These are phyloP conservation scores for Eleusine indica DNA, from an alignment of 176 grass and related monocot genomes.

Conservation along the genomic window DNA sequence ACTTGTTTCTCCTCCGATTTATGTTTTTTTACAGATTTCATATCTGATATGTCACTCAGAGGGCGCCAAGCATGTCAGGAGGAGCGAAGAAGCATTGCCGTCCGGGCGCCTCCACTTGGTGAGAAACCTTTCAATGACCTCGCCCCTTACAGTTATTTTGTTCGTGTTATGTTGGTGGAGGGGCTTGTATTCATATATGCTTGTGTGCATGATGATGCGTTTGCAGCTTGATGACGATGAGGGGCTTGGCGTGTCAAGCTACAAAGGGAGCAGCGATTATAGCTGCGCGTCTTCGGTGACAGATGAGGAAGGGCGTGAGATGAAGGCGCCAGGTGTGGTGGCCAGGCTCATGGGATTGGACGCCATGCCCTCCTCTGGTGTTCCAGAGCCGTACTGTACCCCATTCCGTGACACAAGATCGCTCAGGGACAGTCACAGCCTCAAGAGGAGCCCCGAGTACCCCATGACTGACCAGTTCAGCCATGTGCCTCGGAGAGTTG, in stretches of 20 bases:
- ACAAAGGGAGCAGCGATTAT: conserved; percentile 73
- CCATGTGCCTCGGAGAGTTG: conserved; percentile 42
- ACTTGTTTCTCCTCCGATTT: not conserved
- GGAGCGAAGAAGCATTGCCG: conserved; percentile 57
- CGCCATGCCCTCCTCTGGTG: conserved; percentile 59
- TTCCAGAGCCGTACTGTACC: conserved; percentile 66
- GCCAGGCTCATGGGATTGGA: conserved; percentile 95
- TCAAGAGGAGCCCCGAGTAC: conserved; percentile 61
- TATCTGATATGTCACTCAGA: conserved; percentile 47
- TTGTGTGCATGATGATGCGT: not conserved
- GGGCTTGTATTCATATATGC: not conserved
- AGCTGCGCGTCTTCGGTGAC: conserved; percentile 76
- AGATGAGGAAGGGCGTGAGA: conserved; percentile 70
- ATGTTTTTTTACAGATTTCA: not conserved
- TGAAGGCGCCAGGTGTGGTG: conserved; percentile 74
- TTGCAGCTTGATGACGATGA: conserved; percentile 71
- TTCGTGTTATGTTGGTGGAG: not conserved
- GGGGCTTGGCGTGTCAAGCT: conserved; percentile 50
- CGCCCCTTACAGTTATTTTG: not conserved
- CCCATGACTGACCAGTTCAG: conserved; percentile 45
- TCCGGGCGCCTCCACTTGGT: conserved; percentile 63
- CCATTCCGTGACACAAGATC: conserved; percentile 60
- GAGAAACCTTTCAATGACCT: conserved; percentile 15
- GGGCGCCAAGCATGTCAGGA: conserved; percentile 67
- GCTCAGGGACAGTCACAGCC: conserved; percentile 54